phyloP scores from a whole-genome alignment of 805 yeast genomes.

The Monosporozyma yasuniensis region DNA sequence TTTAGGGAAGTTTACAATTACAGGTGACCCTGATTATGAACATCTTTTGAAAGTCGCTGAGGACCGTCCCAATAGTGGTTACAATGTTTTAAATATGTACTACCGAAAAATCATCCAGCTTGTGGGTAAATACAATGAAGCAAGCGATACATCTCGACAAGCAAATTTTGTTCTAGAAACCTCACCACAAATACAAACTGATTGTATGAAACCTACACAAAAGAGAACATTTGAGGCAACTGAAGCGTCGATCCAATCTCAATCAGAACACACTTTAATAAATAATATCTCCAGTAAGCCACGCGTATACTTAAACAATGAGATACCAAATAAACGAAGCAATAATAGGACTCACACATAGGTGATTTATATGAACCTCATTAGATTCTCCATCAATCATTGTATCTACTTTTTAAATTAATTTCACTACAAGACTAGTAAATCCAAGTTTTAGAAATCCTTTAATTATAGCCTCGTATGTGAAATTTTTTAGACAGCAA shows the following conservation, averaged over 20 bases:
- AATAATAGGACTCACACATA: not conserved
- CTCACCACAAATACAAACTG: not conserved
- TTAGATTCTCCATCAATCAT: not conserved
- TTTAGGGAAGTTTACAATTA: constrained; percentile 11
- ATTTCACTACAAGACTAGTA: too few relatives aligned
- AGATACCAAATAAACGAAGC: not conserved
- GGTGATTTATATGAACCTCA: not conserved
- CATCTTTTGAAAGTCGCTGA: constrained; percentile 2
- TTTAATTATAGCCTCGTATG: too few relatives aligned
- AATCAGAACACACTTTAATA: not conserved
- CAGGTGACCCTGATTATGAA: not conserved
- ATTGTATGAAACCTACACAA: not conserved
- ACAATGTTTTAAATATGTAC: constrained; percentile 39
- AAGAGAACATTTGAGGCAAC: constrained; percentile 4
- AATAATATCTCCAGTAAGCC: not conserved
- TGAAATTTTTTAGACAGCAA: too few relatives aligned
- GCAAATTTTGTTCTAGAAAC: constrained; percentile 5
- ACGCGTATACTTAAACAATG: not conserved
- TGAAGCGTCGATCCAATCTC: not conserved
- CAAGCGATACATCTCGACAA: constrained; percentile 20
- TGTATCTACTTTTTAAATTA: too few relatives aligned
- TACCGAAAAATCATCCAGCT: constrained; percentile 42
- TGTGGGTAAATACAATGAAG: constrained; percentile 35
- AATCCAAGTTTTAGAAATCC: too few relatives aligned
- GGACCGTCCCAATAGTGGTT: constrained; percentile 22